Conservation (phyloP, 805 yeast species). For the Zygoascus tannicola region DNA sequence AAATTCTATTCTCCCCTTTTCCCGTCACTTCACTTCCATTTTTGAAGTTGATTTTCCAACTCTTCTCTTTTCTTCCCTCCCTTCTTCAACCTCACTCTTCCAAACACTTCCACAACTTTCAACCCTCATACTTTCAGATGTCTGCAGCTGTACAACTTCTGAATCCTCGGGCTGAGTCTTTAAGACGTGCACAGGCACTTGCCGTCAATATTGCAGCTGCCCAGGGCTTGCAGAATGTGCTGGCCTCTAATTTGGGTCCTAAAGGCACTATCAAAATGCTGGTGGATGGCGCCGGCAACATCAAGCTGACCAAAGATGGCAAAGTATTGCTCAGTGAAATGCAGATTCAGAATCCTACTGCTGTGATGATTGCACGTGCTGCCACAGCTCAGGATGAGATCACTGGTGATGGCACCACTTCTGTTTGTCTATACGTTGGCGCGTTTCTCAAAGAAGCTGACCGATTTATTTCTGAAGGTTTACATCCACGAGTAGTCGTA, state of each 20-base stretch:
- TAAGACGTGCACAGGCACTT: conserved; percentile 89
- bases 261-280: conserved; percentile 93
- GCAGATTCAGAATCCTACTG: conserved; percentile 93
- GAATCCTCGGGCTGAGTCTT: conserved; percentile 96
- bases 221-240: conserved; percentile 88
- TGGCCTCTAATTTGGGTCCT: conserved; percentile 90
- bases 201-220: conserved; percentile 95
- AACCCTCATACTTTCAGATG: too few species aligned
- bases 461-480: conserved; percentile 83
- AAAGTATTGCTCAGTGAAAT: conserved; percentile 86
- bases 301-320: conserved; percentile 95
- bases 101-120: too few species aligned
- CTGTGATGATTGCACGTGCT: conserved; percentile 85
- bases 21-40: too few species aligned
- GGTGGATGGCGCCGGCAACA: conserved; percentile 93
- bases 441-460: conserved; percentile 92
- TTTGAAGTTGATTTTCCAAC: too few species aligned
- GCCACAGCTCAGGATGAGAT: conserved; percentile 98
- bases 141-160: conserved; percentile 55
- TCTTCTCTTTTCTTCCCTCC: too few species aligned
- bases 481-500: conserved; percentile 87
- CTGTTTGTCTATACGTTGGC: conserved; percentile 90
- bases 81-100: too few species aligned
- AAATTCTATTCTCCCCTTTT: too few species aligned
- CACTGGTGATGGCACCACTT: conserved; percentile 98